Evolutionary conservation across 108 stramenopile genomes (phyloP).

Genomic region (Hondaea fermentalgiana): DNA sequence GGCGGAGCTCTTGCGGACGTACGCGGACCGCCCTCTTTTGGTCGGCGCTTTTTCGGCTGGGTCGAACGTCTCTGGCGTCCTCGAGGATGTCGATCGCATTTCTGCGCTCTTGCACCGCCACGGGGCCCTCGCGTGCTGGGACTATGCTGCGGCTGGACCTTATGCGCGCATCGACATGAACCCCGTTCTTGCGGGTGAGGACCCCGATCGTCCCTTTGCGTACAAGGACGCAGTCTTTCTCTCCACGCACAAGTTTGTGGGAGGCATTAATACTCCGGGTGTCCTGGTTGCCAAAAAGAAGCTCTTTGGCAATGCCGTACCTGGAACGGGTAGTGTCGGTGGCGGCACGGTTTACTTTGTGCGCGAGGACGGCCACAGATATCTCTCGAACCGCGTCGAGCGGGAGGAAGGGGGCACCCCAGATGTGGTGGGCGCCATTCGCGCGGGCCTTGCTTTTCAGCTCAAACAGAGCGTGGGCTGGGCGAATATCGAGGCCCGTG

Average conservation of each 20-base stretch:
- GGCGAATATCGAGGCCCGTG: neutral
- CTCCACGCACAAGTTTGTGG: conserved; percentile 55
- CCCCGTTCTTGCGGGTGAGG: conserved; percentile 13
- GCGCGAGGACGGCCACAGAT: conserved; percentile 63
- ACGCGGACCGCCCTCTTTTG: conserved; percentile 40
- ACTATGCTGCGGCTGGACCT: conserved; percentile 91
- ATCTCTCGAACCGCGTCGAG: conserved; percentile 82
- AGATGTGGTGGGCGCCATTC: conserved; percentile 74
- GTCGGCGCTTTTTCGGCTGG: conserved; percentile 83
- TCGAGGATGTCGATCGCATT: conserved; percentile 70
- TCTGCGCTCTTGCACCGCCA: conserved; percentile 65
- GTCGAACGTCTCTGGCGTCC: conserved; percentile 80
- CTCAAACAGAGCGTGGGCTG: conserved; percentile 45
- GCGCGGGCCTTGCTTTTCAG: conserved; percentile 71
- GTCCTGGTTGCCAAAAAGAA: conserved; percentile 75
- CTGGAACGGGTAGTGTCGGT: conserved; percentile 52
- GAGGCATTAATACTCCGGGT: conserved; percentile 71
- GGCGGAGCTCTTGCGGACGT: conserved; percentile 53
- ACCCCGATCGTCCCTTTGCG: neutral
- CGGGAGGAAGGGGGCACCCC: conserved; percentile 97
- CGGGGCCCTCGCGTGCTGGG: conserved; percentile 79
- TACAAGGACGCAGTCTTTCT: conserved; percentile 48
- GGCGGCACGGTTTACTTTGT: conserved; percentile 99
- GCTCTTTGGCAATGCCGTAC: conserved; percentile 61
- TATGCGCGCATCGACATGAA: conserved; percentile 84